A percentile compares a stretch with the other conserved stretches of the same genome.
Evolutionary conservation across 1,284 basidiomycete genomes (phyloP).

Genomic region (Moesziomyces sp.): DNA sequence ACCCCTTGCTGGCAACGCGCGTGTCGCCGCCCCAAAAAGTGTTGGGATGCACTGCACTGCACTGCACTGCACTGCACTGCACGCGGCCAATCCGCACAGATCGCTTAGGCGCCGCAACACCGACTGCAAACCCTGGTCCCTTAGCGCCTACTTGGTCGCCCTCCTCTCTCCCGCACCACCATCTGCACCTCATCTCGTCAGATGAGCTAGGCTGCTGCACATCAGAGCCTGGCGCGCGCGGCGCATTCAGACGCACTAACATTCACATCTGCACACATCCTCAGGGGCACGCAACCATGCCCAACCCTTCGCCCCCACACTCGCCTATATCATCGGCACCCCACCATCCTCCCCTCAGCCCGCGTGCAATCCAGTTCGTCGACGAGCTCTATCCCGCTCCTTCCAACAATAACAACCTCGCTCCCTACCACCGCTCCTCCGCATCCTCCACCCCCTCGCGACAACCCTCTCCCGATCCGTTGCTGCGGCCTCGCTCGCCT

Average conservation of each 20-base stretch:
- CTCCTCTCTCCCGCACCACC: no score
- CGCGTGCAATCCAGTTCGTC: conserved; percentile 38
- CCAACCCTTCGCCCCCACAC: conserved; percentile 15
- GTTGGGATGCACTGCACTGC: no score
- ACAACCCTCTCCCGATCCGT: conserved; percentile 25
- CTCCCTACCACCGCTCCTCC: conserved; percentile 1
- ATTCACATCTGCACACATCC: not conserved
- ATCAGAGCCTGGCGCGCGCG: no score
- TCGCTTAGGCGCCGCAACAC: no score
- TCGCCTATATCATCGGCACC: conserved; percentile 20
- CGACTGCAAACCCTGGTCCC: not conserved
- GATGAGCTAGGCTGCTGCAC: no score
- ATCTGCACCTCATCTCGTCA: not conserved
- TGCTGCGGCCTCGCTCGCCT: conserved; percentile 18
- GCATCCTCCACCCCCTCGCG: conserved; percentile 6
- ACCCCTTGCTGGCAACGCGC: no score
- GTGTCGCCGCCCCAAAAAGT: no score
- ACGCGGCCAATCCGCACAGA: no score
- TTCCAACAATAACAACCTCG: conserved; percentile 18
- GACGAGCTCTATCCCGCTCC: conserved; percentile 23
- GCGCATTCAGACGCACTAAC: not conserved
- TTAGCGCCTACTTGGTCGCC: no score
- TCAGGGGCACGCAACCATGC: conserved; percentile 27
- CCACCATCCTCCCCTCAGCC: conserved; percentile 21
- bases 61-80: no score